Conservation (phyloP, 2,329 filamentous ascomycete genomes). For the Sporothrix brunneoviolacea region DNA sequence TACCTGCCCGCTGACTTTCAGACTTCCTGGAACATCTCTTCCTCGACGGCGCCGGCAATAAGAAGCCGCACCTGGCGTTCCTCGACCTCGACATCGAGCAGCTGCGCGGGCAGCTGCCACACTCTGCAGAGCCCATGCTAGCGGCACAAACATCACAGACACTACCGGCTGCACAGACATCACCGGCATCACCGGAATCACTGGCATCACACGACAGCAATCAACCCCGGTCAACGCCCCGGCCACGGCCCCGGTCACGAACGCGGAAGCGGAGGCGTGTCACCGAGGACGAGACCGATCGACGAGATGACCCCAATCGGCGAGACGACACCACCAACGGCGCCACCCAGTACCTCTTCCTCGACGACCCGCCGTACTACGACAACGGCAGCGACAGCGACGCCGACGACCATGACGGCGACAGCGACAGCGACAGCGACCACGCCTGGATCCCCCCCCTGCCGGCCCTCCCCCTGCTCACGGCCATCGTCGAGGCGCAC, state of each 20-base stretch:
- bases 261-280: not conserved
- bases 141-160: too few relatives aligned
- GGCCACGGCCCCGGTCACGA: too few relatives aligned
- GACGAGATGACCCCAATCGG: not conserved
- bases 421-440: not conserved
- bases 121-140: too few relatives aligned
- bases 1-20: not conserved
- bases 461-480: conserved; percentile 13
- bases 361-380: conserved; percentile 4
- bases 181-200: too few relatives aligned
- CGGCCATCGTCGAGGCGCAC: conserved; percentile 24
- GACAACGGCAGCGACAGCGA: not conserved
- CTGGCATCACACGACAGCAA: too few relatives aligned
- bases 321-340: not conserved
- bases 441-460: conserved; percentile 9
- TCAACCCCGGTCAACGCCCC: too few relatives aligned
- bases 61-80: conserved; percentile 9
- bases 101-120: conserved; percentile 4
- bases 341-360: conserved; percentile 3
- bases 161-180: too few relatives aligned
- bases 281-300: not conserved
- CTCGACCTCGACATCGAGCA: conserved; percentile 8
- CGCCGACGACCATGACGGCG: not conserved
- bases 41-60: conserved; percentile 7
- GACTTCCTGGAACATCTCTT: conserved; percentile 11